Percentiles rank a stretch among this genome's conserved stretches.
phyloP scores from a whole-genome alignment of 345 rosid genomes.

The Draba incana region DNA sequence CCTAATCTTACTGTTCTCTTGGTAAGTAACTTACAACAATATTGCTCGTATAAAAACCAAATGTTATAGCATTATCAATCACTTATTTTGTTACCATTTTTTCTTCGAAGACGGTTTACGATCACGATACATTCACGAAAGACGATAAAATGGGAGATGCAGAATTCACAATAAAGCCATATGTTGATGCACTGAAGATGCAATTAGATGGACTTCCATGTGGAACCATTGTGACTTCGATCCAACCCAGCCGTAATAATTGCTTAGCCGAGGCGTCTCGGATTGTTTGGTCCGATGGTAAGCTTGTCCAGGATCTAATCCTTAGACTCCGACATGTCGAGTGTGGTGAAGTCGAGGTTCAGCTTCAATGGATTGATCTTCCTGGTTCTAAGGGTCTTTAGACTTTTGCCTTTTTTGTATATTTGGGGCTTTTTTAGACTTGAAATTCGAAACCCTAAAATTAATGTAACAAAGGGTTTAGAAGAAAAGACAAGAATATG shows the following conservation, averaged over 20 bases:
- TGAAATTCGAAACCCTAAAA: neutral
- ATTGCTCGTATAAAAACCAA: neutral
- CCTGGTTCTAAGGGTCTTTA: conserved; percentile 63
- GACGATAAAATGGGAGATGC: conserved; percentile 97
- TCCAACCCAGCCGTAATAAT: conserved; percentile 60
- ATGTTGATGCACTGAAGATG: conserved; percentile 63
- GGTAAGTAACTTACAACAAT: conserved; percentile 45
- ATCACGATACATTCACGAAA: conserved; percentile 77
- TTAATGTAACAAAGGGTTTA: conserved; percentile 1
- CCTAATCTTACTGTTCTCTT: conserved; percentile 52
- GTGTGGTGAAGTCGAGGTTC: conserved; percentile 81
- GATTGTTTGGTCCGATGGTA: conserved; percentile 50
- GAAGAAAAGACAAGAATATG: no score
- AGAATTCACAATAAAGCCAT: conserved; percentile 62
- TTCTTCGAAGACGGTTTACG: conserved; percentile 67
- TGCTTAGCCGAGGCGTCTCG: conserved; percentile 68
- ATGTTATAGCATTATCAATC: neutral
- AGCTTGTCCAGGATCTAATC: conserved; percentile 61
- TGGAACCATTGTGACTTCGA: conserved; percentile 59
- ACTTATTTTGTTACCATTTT: neutral
- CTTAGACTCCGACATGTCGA: conserved; percentile 76
- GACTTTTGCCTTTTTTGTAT: neutral
- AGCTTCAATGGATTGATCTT: conserved; percentile 79
- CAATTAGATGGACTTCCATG: conserved; percentile 49
- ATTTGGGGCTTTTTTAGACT: neutral